Conservation (phyloP, 2,329 filamentous ascomycete genomes). For the Aspergillus fructus region DNA sequence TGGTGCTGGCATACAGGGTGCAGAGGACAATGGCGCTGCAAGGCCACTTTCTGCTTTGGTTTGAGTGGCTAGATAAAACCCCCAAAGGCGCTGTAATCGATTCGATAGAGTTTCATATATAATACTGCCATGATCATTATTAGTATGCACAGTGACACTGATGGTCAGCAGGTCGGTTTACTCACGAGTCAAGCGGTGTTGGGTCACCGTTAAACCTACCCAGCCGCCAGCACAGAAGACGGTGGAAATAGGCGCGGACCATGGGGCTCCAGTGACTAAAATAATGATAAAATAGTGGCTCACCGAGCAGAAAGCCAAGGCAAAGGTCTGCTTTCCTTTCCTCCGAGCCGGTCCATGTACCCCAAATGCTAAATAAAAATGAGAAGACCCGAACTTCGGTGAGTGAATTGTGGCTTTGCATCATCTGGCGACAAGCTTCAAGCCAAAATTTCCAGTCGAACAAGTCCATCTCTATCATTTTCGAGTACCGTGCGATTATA, state of each 20-base stretch:
- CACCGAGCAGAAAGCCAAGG: slow-evolving; percentile 71
- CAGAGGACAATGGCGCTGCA: slow-evolving; percentile 66
- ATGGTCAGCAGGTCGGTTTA: slow-evolving; percentile 18
- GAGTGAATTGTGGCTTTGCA: slow-evolving; percentile 82
- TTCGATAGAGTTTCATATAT: slow-evolving; percentile 68
- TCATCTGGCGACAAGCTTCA: slow-evolving; percentile 73
- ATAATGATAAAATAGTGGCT: slow-evolving; percentile 72
- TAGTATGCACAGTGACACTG: slow-evolving; percentile 2
- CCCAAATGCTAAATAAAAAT: slow-evolving; percentile 79
- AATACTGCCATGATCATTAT: slow-evolving; percentile 48
- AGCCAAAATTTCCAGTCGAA: slow-evolving; percentile 78
- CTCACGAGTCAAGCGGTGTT: slow-evolving; percentile 67
- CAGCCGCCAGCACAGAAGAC: slow-evolving; percentile 83
- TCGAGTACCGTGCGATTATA: slow-evolving; percentile 62
- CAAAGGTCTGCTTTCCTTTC: slow-evolving; percentile 69
- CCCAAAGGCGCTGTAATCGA: slow-evolving; percentile 71
- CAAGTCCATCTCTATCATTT: slow-evolving; percentile 45
- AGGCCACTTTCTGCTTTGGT: slow-evolving; percentile 61
- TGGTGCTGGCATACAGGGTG: slow-evolving; percentile 80
- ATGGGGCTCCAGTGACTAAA: slow-evolving; percentile 97
- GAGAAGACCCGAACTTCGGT: slow-evolving; percentile 83
- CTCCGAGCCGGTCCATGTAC: slow-evolving; percentile 64
- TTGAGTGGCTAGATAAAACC: slow-evolving; percentile 74
- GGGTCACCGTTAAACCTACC: slow-evolving; percentile 71
- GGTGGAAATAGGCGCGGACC: slow-evolving; percentile 91